Percentiles rank a stretch among this genome's conserved stretches.
These are phyloP conservation scores for Mycena rebaudengoi DNA, from an alignment of 768 basidiomycete genomes.

Conservation along the genomic window DNA sequence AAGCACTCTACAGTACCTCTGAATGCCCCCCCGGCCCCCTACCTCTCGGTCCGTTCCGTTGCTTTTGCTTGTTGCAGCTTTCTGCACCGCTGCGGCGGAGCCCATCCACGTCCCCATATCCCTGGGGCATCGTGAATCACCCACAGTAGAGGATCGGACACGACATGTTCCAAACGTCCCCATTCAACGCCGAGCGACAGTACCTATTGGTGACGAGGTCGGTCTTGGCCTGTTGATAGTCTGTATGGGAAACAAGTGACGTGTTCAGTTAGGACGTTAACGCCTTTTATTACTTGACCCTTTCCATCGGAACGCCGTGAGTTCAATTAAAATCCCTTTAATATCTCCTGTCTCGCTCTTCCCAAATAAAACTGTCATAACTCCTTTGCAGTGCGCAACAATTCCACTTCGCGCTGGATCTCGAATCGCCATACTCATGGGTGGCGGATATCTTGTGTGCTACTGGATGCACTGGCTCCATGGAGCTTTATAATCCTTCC, in stretches of 20 bases:
- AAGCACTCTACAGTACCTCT: neutral
- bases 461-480: neutral
- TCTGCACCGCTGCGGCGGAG: conserved; percentile 5
- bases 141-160: neutral
- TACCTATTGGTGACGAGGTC: conserved; percentile 2
- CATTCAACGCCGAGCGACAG: neutral
- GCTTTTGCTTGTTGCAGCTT: neutral
- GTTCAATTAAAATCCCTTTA: neutral
- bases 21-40: neutral
- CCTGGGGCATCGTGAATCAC: conserved; percentile 4
- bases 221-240: too few relatives aligned
- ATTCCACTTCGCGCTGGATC: neutral
- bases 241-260: neutral
- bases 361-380: neutral
- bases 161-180: conserved; percentile 5
- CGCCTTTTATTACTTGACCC: neutral
- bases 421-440: neutral
- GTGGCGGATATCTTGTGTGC: neutral
- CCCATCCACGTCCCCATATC: conserved; percentile 6
- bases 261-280: neutral
- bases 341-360: neutral
- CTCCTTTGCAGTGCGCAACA: too few relatives aligned
- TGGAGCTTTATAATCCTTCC: neutral
- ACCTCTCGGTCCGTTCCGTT: neutral
- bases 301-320: conserved; percentile 9